Evolutionary conservation across 805 yeast genomes (phyloP), one percentile per base, ranked within the genome.

Genomic region (Candida manassasensis): DNA sequence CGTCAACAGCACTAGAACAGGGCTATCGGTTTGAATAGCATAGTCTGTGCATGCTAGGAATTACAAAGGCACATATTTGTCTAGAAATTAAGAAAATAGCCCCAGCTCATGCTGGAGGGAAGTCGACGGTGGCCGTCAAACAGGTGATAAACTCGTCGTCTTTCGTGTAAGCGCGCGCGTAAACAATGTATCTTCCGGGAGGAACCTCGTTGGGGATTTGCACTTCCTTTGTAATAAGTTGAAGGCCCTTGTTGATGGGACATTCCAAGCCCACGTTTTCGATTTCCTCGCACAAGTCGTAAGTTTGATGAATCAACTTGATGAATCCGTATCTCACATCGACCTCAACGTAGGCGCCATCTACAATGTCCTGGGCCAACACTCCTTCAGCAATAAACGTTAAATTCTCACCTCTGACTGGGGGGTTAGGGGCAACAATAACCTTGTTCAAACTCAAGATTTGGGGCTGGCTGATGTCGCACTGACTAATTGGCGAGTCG

Each of bases 311-410:
- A 35, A 93, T 63, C 39, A 93, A 71, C 48, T 84, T 84, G 61
- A 93, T 89, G 63, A 84, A 89, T 4, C 97, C 98, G 52, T 88
- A 83, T 45, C 84, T 75, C 14, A 93, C 97, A 47, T 87, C 94
- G 19, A 93, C 90, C 47, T 89, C 96, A 34, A 93, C 94, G 51
- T 89, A 93, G 0, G 97, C 85, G 21, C 98, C 98, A 13, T 86
- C 90, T 19, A 58, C 75, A 24, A 93, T 65, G 6, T 67, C 67
- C 34, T 70, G 55, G 15, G 64, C 41, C 34, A 90, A 61, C 24
- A 55, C 55, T 3, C 96, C 98, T 4, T 67, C 57, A 2, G 96
- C 98, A 14, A 71, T 54, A 38, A 93, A 77, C 6, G 95, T 83
- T 53, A 93, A 67, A 55, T 87, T 84, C 27, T 69, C 63, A n/a